Evolutionary conservation across 2,329 filamentous ascomycete species (phyloP), one percentile per base, ranked within the genome.

Genomic region (Coniochaeta sp.): DNA sequence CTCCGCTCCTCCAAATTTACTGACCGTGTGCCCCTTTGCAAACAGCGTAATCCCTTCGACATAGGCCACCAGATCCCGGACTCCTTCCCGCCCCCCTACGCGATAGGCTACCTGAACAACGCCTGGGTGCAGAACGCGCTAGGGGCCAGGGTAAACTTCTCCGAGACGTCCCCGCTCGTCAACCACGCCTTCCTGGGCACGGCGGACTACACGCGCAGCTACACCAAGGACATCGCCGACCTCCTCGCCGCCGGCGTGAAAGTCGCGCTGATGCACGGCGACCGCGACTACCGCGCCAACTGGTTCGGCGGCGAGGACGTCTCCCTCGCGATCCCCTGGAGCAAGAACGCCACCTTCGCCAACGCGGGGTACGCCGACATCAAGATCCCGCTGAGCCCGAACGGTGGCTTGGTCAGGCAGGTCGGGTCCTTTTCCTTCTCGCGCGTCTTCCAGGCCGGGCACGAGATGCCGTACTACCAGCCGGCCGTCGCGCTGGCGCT

Each of bases 101-200:
- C 77, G 62, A 65, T 74, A 1, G 81, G 80, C 2, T 86, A 74
- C 68, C 72, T 87, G 32, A 83, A 80, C 65, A 77, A 81, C 57
- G 69, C 75, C 2, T 77, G 78, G 67, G 78, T 85, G 1, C 82
- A 84, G 66, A 68, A 71, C 7, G 79, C 77, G 0, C 75, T 87
- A 3, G 84, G 84, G 5, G 78, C 82, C 0, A 79, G 80, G 0
- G 69, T 84, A 28, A 84, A 86, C 68, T 85, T 77, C 72, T 81
- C 80, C 28, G 44, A 59, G 40, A 38, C 42, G 30, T 47, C 50
- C 36, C 58, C 32, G 9, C n/a, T 54, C 22, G 32, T 30, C 9
- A 36, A 60, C 19, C 44, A 54, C 22, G 79, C 74, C 1, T 84
- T 84, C 59, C n/a, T 52, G 19, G 5, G 57, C 32, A 61, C 66